Evolutionary conservation across 2,329 filamentous ascomycete species (phyloP), one percentile per base, ranked within the genome.

Genomic region (Colletotrichum sansevieriae): DNA sequence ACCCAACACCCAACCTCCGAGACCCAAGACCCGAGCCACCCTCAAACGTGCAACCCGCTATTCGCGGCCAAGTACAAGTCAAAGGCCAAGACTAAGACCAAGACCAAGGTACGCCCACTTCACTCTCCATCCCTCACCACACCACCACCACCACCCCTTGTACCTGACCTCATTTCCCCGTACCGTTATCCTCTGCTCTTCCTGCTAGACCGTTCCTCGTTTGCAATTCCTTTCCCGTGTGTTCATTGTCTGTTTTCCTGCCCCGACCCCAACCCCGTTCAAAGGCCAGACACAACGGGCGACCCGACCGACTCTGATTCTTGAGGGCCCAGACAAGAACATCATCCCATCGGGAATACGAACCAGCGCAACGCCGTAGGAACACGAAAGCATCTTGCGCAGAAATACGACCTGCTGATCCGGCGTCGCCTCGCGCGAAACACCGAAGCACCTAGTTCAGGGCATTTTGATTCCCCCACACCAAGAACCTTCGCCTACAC

Each of bases 1-100:
- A n/a, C n/a, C n/a, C n/a, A n/a, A n/a, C n/a, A 73, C 73, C 63
- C 13, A 58, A 62, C 13, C 60, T 60, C 7, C 61, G 49, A 66
- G 51, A 57, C 57, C 54, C 43, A 59, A 66, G 51, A 57, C 57
- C 58, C 49, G 66, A 65, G 59, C 66, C 65, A 68, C 55, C 35
- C 29, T 51, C 33, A 37, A 55, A 55, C 47, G 46, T 60, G 61
- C 59, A 41, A 25, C 43, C 22, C 13, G 33, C 52, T 22, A 54
- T 33, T 41, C 22, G 18, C 35, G 4, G 25, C 39, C n/a, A n/a
- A 22, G 35, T 52, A 29, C 35, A 51, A 43, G 13, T 43, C 41
- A 13, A n/a, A 22, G 35, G 43, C 43, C 35, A 51, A 52, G 13
- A 37, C 41, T n/a, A n/a, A 22, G 35, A 43, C 43, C 35, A 51